Evolutionary conservation across 306 rosid species (phyloP).

Genomic region (Ziziphus jujuba): DNA sequence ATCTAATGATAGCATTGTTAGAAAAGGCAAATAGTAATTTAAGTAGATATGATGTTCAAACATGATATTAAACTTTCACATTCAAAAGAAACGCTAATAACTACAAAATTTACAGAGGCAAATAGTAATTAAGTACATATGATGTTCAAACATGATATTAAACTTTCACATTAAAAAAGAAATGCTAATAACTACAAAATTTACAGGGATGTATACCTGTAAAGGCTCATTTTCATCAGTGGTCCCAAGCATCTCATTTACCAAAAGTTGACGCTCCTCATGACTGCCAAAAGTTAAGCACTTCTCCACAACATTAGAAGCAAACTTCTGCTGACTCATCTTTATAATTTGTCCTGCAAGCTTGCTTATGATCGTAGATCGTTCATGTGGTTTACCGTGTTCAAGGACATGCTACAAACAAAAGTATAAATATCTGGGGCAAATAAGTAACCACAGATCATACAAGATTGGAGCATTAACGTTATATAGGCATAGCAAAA

Average conservation of each 20-base stretch:
- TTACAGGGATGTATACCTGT: constrained; percentile 55
- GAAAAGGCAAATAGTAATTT: neutral
- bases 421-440: constrained; percentile 18
- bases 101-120: neutral
- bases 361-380: constrained; percentile 75
- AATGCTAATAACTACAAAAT: neutral
- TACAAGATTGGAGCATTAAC: neutral
- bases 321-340: constrained; percentile 99
- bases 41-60: neutral
- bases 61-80: neutral
- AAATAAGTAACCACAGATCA: neutral
- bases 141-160: neutral
- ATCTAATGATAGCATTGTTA: too few relatives aligned
- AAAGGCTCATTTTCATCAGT: constrained; percentile 96
- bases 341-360: constrained; percentile 95
- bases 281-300: constrained; percentile 83
- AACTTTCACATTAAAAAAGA: neutral
- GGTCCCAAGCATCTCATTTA: constrained; percentile 90
- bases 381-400: constrained; percentile 75
- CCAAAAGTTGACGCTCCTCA: constrained; percentile 80
- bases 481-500: neutral
- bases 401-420: constrained; percentile 75
- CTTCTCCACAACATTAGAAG: constrained; percentile 97
- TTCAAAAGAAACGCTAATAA: neutral
- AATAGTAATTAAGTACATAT: neutral